Conservation (phyloP, 202 grass and related monocot species). For the Setaria italica region DNA sequence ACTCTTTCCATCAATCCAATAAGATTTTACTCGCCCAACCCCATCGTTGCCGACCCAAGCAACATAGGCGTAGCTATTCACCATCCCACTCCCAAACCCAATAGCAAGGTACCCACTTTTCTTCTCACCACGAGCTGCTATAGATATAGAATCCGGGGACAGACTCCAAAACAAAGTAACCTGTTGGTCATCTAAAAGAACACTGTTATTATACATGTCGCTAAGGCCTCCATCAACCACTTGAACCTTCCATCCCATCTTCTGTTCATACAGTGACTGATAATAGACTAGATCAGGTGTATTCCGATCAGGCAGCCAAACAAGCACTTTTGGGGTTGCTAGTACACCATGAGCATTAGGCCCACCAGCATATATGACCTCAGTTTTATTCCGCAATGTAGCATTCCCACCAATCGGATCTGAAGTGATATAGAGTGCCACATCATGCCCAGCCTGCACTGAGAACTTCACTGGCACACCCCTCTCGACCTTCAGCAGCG, state of each 20-base stretch:
- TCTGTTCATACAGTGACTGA: slow-evolving; percentile 65
- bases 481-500: slow-evolving; percentile 71
- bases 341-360: slow-evolving; percentile 67
- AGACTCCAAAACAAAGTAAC: slow-evolving; percentile 89
- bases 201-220: slow-evolving; percentile 91
- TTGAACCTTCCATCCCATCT: slow-evolving; percentile 97
- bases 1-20: slow-evolving; percentile 85
- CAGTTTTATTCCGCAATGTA: slow-evolving; percentile 56
- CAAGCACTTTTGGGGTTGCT: slow-evolving; percentile 63
- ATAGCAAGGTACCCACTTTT: slow-evolving; percentile 94
- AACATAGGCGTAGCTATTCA: slow-evolving; percentile 88
- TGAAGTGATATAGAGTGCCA: slow-evolving; percentile 72
- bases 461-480: slow-evolving; percentile 77
- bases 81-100: slow-evolving; percentile 82
- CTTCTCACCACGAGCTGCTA: slow-evolving; percentile 78
- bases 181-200: slow-evolving; percentile 81
- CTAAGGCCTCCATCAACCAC: slow-evolving; percentile 85
- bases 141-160: slow-evolving; percentile 72
- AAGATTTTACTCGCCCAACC: slow-evolving; percentile 73
- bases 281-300: slow-evolving; percentile 79
- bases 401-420: slow-evolving; percentile 79
- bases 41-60: slow-evolving; percentile 82
- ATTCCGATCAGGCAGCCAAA: slow-evolving; percentile 80
- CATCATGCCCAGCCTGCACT: slow-evolving; percentile 73
- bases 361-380: slow-evolving; percentile 80